Base-by-base conservation (phyloP, 139 green algal genomes). In the Desmodesmus armatus region DNA sequence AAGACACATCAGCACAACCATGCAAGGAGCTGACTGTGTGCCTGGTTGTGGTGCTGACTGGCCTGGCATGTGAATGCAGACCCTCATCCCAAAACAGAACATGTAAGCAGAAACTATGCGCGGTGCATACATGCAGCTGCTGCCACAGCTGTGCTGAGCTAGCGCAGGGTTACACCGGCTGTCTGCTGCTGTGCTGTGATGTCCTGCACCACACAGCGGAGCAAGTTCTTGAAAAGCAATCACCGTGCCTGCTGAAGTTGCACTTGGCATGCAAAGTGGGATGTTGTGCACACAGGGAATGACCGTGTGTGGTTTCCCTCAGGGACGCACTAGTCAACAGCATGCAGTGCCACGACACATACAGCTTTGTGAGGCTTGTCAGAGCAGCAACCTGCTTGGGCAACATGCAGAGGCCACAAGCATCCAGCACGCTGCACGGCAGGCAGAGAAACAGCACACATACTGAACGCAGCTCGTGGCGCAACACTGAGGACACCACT, bases 341-440 rank as follows among this genome's bases (percentile, higher is more conserved):
- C 13, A 13, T 55, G 9, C 9, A 21, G 47, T 55, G 13, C 47
- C 47, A 21, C 47, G 33, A 33, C 37, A 75, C 67, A 86, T 75
- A 88, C 82, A 92, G 83, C 35, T 89, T 89, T 0, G 82, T n/a
- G 0, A 92, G 78, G 65, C 77, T 37, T 0, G 43, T n/a, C 0
- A 92, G 70, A 0, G 53, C 7, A n/a, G 79, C 71, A 17, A 92
- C 78, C 3, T 80, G 65, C 1, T 65, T 5, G 0, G 88, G 88
- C 11, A 89, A 15, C 3, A 83, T 55, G 15, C n/a, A 76, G n/a
- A 92, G 44, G 9, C 82, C 78, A 72, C 84, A 87, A 21, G 72
- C 88, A 65, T 91, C 88, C 3, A 81, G 75, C 88, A 91, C 88
- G 35, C 87, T 90, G 78, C 43, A 63, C 2, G 1, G 33, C 6